Evolutionary conservation across 2,329 filamentous ascomycete genomes (phyloP), one percentile per base, ranked within the genome.

Genomic region (Exophiala lecanii-corni): DNA sequence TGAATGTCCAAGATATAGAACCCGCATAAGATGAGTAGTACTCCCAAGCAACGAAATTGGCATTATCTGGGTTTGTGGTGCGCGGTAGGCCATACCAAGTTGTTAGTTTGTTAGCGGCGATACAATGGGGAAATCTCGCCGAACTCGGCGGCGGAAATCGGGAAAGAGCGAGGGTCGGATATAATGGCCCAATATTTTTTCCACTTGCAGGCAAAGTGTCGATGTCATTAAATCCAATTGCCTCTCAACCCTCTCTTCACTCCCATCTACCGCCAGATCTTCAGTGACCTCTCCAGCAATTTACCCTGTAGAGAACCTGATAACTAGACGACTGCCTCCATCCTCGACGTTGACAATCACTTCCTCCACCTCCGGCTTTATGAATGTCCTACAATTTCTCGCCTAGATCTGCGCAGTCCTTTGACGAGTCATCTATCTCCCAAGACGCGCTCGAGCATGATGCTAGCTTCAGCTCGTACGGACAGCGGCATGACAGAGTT

Each of bases 401-500:
- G 30, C 31, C 49, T 21, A 37, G 37, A 30, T 40, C 49, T 36
- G 49, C 45, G 45, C 49, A 49, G 39, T 39, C 45, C 18, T 34
- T 46, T 35, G 49, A 52, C 41, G 42, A 50, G 25, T 43, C 45
- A 32, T 30, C 33, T 33, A 37, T 35, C 41, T 39, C 47, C 10
- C 32, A 53, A 39, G 31, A 43, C 44, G 39, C 45, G 25, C 42
- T 49, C 34, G 43, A 40, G 16, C 45, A 51, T 38, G 45, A 51
- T 51, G 49, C 33, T 26, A 41, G 41, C 17, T 36, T 33, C 19
- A 39, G 28, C 18, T 7, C 26, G 20, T 17, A 50, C 17, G 55
- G 53, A 43, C 55, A 55, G 44, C 50, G 47, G 38, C 54, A 57
- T 56, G 55, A 57, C 48, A 52, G 55, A 55, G 41, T 54, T 52